Percentiles rank a stretch among this genome's conserved stretches.
phyloP scores from a whole-genome alignment of 306 rosid genomes.

The Begonia masoniana region DNA sequence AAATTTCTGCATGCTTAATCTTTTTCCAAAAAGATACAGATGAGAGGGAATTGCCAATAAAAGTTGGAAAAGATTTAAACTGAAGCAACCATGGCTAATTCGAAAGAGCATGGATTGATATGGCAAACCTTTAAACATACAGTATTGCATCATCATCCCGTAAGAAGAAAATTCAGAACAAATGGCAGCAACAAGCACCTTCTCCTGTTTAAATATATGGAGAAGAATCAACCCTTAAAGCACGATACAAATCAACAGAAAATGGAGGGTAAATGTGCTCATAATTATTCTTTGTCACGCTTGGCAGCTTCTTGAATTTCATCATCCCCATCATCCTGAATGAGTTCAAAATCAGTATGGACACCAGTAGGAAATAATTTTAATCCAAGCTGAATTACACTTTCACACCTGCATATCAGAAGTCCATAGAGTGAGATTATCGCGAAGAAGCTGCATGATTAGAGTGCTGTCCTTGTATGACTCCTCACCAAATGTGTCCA shows the following conservation, averaged over 20 bases:
- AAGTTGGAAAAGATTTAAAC: too few relatives aligned
- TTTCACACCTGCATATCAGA: slow-evolving; percentile 93
- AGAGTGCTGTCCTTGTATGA: slow-evolving; percentile 98
- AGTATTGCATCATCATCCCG: too few relatives aligned
- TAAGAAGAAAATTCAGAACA: too few relatives aligned
- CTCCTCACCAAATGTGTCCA: slow-evolving; percentile 96
- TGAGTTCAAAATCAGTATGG: neutral
- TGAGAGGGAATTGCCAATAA: too few relatives aligned
- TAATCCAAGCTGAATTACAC: neutral
- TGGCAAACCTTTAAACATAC: too few relatives aligned
- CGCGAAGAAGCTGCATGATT: slow-evolving; percentile 99
- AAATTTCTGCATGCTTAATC: too few relatives aligned
- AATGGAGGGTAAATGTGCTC: slow-evolving; percentile 9
- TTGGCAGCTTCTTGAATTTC: slow-evolving; percentile 92
- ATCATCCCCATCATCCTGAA: slow-evolving; percentile 82
- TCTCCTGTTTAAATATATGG: slow-evolving; percentile 69
- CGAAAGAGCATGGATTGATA: too few relatives aligned
- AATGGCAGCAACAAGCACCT: slow-evolving; percentile 6
- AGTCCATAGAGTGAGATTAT: slow-evolving; percentile 97
- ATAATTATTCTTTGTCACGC: slow-evolving; percentile 51
- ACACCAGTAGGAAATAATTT: neutral
- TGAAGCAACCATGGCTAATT: too few relatives aligned
- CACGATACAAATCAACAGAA: slow-evolving; percentile 15
- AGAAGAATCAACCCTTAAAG: slow-evolving; percentile 47
- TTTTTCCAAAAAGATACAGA: too few relatives aligned